Percentiles rank a stretch among this genome's conserved stretches.
Conservation (phyloP, 2,329 filamentous ascomycete genomes). For the Cercospora citrullina region DNA sequence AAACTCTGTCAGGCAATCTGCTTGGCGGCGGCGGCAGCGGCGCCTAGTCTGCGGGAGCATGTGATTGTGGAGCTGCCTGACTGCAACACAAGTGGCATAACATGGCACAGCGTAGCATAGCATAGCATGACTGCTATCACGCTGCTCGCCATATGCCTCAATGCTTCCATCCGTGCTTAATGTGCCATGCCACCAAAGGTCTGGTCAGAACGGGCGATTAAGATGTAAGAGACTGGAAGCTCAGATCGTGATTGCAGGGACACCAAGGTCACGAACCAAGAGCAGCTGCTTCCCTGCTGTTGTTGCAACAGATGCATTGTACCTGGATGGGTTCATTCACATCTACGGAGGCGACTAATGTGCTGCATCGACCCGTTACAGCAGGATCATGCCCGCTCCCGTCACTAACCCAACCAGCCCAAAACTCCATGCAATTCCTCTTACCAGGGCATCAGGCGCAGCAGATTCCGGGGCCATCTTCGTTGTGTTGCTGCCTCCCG, state of each 20-base stretch:
- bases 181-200: background rate
- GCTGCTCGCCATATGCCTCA: background rate
- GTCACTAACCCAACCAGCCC: constrained; percentile 34
- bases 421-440: constrained; percentile 36
- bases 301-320: background rate
- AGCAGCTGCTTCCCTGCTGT: background rate
- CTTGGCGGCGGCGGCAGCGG: background rate
- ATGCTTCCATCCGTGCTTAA: background rate
- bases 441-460: constrained; percentile 28
- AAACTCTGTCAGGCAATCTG: background rate
- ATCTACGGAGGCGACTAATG: background rate
- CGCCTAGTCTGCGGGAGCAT: constrained; percentile 4
- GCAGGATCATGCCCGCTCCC: constrained; percentile 43
- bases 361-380: constrained; percentile 32
- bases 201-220: background rate
- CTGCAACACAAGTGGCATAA: background rate
- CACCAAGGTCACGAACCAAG: background rate
- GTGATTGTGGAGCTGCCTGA: constrained; percentile 6
- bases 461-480: constrained; percentile 45
- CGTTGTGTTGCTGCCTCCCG: constrained; percentile 56
- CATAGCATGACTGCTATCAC: background rate
- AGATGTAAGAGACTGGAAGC: background rate
- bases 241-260: background rate
- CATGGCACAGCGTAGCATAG: background rate
- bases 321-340: background rate